Percentiles rank a stretch among this genome's conserved stretches.
Conservation (phyloP, 495 filamentous ascomycete species). For the Penicillium flavigenum region DNA sequence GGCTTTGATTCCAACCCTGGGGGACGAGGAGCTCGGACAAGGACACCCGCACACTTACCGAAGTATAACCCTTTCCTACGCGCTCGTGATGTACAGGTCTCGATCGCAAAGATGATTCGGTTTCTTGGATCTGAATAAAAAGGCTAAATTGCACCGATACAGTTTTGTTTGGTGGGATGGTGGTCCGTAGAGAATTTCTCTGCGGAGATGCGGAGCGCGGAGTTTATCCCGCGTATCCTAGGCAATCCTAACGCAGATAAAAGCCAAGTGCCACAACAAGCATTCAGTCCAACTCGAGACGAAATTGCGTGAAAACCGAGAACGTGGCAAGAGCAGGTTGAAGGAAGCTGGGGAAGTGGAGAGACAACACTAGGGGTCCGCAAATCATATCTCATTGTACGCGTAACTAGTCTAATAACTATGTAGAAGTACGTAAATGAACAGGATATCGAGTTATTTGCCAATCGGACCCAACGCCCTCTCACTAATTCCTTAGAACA, state of each 20-base stretch:
- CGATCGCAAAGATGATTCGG: neutral
- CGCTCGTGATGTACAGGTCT: neutral
- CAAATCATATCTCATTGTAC: slow-evolving; percentile 13
- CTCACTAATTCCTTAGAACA: neutral
- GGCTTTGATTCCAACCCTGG: neutral
- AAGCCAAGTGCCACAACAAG: neutral
- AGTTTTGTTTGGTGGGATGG: neutral
- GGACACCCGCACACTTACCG: slow-evolving; percentile 3
- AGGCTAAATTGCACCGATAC: neutral
- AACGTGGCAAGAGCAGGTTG: slow-evolving; percentile 9
- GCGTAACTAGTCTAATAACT: slow-evolving; percentile 1
- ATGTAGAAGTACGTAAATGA: neutral
- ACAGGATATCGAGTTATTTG: neutral
- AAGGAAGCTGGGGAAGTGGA: slow-evolving; percentile 19
- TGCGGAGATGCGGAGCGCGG: slow-evolving; percentile 14
- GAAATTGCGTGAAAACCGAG: neutral
- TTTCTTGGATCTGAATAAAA: neutral
- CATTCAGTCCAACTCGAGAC: neutral
- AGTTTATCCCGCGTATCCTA: slow-evolving; percentile 10
- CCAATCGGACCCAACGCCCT: neutral
- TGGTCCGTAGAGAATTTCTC: slow-evolving; percentile 11
- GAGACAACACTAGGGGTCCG: slow-evolving; percentile 7
- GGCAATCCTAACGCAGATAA: neutral
- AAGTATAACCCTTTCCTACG: neutral
- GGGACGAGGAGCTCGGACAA: neutral